These are phyloP conservation scores for Aspergillus carbonarius DNA, from an alignment of 2,329 filamentous ascomycete genomes.

Conservation along the genomic window DNA sequence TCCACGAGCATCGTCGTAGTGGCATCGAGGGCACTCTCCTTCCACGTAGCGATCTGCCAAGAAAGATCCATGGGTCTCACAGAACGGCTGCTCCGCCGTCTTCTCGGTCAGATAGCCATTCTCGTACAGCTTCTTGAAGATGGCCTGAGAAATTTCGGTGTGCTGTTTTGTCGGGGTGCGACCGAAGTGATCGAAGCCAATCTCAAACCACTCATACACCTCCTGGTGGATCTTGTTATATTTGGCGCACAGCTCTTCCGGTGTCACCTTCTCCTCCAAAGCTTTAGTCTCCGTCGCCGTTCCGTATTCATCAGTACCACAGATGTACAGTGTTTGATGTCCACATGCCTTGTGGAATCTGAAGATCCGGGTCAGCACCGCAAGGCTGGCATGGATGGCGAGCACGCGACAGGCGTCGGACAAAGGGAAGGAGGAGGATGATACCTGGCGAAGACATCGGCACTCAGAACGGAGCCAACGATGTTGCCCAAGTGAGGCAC, in stretches of 20 bases:
- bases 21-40: constrained; percentile 50
- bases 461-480: constrained; percentile 81
- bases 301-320: constrained; percentile 91
- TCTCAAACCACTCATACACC: constrained; percentile 95
- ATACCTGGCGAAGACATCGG: constrained; percentile 72
- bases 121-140: constrained; percentile 82
- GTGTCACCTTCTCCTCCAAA: constrained; percentile 79
- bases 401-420: constrained; percentile 30
- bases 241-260: constrained; percentile 83
- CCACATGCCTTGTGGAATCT: constrained; percentile 78
- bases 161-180: constrained; percentile 86
- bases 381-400: not conserved
- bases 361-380: constrained; percentile 14
- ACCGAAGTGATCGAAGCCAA: constrained; percentile 92
- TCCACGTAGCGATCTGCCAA: constrained; percentile 72
- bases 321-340: constrained; percentile 78
- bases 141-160: constrained; percentile 87
- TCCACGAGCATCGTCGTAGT: constrained; percentile 68
- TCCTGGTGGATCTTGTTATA: constrained; percentile 87
- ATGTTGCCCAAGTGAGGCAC: constrained; percentile 86
- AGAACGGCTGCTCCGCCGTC: constrained; percentile 86
- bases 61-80: constrained; percentile 64
- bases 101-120: constrained; percentile 88
- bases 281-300: constrained; percentile 96
- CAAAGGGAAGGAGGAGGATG: constrained; percentile 61